A percentile compares a stretch with the other conserved stretches of the same genome.
Conservation (phyloP, 2,329 filamentous ascomycete genomes). For the Chaetothyriales sp. region DNA sequence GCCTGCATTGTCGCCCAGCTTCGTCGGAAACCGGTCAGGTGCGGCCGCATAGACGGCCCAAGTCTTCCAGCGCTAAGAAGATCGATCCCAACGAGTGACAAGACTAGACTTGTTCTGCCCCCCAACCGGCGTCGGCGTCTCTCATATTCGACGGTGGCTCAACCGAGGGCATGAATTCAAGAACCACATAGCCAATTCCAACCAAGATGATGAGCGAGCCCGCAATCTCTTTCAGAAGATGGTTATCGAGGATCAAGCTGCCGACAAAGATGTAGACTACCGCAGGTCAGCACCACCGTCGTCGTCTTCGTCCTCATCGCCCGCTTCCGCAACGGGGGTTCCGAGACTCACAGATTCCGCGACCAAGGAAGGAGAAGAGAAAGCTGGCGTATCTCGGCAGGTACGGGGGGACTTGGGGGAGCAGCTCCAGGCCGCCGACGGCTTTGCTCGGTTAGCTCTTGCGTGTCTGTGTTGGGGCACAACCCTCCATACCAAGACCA, state of each 20-base stretch:
- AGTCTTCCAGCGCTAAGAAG: background rate
- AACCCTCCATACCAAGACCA: constrained; percentile 51
- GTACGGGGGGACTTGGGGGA: constrained; percentile 67
- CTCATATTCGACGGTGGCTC: constrained; percentile 72
- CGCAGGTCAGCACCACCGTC: constrained; percentile 3
- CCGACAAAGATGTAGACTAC: constrained; percentile 94
- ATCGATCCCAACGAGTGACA: background rate
- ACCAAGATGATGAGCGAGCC: constrained; percentile 63
- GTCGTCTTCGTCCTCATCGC: too few relatives aligned
- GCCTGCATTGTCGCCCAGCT: background rate
- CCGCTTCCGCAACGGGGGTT: background rate
- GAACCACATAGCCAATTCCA: constrained; percentile 60
- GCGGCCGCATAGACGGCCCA: background rate
- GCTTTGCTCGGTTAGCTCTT: constrained; percentile 30
- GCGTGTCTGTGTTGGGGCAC: background rate
- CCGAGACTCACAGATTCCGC: constrained; percentile 66
- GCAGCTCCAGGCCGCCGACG: constrained; percentile 70
- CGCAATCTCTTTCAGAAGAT: constrained; percentile 54
- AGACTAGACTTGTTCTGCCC: constrained; percentile 56
- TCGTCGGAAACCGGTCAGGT: background rate
- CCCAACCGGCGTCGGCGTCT: constrained; percentile 60
- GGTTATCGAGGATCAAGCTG: constrained; percentile 59
- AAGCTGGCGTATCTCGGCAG: constrained; percentile 89
- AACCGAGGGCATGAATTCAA: constrained; percentile 65
- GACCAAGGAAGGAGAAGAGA: constrained; percentile 92